Base-by-base conservation (phyloP, 208 protist genomes). In the Trypanosoma theileri region DNA sequence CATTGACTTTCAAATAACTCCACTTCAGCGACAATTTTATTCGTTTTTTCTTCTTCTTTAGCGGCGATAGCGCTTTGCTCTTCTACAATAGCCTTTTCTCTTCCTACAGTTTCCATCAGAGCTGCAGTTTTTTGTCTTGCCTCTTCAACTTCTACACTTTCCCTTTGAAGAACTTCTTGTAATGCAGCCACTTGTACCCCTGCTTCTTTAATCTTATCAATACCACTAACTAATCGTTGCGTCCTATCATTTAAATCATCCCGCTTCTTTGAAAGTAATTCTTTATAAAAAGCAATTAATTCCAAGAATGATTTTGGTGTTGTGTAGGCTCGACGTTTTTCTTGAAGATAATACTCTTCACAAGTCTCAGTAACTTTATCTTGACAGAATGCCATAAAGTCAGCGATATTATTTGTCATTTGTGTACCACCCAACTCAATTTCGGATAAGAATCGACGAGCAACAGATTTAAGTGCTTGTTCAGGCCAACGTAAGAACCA, bases 261-360 rank as follows among this genome's bases (percentile, higher is more conserved):
- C 16, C 96, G 85, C 82, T 98, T 98, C 68, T 96, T 91, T 9
- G 75, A 67, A 50, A 99, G 85, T 62, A 99, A 84, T 28, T 85
- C 79, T 78, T 98, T 98, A 88, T 99, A 99, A 57, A 99, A 95
- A 35, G 90, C 89, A 77, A 99, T 99, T 8, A 99, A 89, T 85
- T 99, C 98, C 21, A 99, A 83, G 87, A 99, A 99, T 4, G 89
- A 97, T 84, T 99, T 99, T 53, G 98, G 98, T 35, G 98, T 99
- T n/a, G 98, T 99, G 82, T 99, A 99, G 58, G 97, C 98, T 74
- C 98, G 94, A 53, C 98, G 88, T 73, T 97, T 96, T 75, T 99
- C 97, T 55, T 95, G 77, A 28, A 85, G 63, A 59, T 94, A 92
- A 88, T 98, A 99, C 50, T 93, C 85, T 56, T 96, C 84, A 69